phyloP scores from a whole-genome alignment of 2,329 filamentous ascomycete species.

The Talaromyces islandicus region DNA sequence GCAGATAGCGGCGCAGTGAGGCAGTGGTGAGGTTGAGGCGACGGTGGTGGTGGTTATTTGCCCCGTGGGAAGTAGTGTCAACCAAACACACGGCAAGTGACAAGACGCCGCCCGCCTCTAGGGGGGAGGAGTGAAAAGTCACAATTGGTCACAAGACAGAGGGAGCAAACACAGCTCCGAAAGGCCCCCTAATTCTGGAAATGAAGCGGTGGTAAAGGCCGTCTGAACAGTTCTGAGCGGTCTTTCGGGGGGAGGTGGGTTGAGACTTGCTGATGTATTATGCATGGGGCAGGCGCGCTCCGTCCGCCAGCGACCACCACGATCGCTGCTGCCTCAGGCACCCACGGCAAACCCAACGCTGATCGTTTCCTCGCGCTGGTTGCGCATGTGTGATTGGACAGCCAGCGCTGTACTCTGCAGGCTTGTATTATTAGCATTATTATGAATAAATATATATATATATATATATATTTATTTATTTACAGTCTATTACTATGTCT shows the following conservation, averaged over 20 bases:
- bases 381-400: not conserved
- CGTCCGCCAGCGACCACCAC: not conserved
- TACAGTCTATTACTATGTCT: too few relatives aligned
- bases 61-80: not conserved
- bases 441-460: too few relatives aligned
- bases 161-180: not conserved
- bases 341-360: not conserved
- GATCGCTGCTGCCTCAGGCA: not conserved
- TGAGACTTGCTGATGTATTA: not conserved
- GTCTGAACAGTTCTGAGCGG: not conserved
- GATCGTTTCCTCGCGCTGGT: not conserved
- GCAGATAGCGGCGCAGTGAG: not conserved
- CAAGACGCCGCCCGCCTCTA: not conserved
- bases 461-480: not conserved
- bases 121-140: not conserved
- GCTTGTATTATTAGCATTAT: not conserved
- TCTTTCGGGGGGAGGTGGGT: not conserved
- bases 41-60: not conserved
- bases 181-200: not conserved
- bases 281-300: not conserved
- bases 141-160: not conserved
- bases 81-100: not conserved
- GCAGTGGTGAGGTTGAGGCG: slow-evolving; percentile 4
- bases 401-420: not conserved
- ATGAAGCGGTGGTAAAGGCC: not conserved